Evolutionary conservation across 495 filamentous ascomycete species (phyloP).

Genomic region (Hamigera avellanea): DNA sequence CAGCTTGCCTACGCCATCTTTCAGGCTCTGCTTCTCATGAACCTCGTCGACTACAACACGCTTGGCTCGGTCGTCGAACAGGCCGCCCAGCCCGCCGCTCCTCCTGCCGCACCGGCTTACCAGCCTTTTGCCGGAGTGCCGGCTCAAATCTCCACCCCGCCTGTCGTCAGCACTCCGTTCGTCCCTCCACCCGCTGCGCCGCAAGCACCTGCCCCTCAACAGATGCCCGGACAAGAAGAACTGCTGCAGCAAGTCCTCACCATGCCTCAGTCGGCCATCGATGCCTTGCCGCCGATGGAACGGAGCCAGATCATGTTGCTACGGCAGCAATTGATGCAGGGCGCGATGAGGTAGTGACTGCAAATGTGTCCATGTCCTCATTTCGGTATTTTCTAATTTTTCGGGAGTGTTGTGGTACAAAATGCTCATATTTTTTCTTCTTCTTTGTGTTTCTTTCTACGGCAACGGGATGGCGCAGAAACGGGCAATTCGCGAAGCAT

Average conservation of each 20-base stretch:
- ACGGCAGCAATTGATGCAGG: constrained; percentile 41
- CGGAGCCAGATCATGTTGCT: constrained; percentile 67
- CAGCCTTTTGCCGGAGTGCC: constrained; percentile 25
- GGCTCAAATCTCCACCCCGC: constrained; percentile 42
- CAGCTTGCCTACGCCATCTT: constrained; percentile 95
- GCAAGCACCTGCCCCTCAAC: constrained; percentile 27
- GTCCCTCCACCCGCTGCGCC: constrained; percentile 33
- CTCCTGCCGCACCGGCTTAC: constrained; percentile 19
- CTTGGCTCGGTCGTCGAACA: constrained; percentile 48
- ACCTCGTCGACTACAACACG: constrained; percentile 63
- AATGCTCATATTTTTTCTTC: too few relatives aligned
- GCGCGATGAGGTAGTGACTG: constrained; percentile 26
- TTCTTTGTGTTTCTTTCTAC: too few relatives aligned
- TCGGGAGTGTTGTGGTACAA: neutral
- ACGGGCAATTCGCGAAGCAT: too few relatives aligned
- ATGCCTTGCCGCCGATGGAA: constrained; percentile 59
- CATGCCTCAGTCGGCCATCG: constrained; percentile 65
- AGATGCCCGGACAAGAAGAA: constrained; percentile 46
- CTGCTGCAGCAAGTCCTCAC: constrained; percentile 64
- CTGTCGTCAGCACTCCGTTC: constrained; percentile 46
- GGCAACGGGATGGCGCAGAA: too few relatives aligned
- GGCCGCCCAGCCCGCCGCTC: constrained; percentile 25
- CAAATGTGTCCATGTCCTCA: too few relatives aligned
- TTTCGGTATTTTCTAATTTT: neutral
- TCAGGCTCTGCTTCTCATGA: constrained; percentile 86